phyloP scores from a whole-genome alignment of 1,284 basidiomycete species.

The Leccinum cinnamomeum region DNA sequence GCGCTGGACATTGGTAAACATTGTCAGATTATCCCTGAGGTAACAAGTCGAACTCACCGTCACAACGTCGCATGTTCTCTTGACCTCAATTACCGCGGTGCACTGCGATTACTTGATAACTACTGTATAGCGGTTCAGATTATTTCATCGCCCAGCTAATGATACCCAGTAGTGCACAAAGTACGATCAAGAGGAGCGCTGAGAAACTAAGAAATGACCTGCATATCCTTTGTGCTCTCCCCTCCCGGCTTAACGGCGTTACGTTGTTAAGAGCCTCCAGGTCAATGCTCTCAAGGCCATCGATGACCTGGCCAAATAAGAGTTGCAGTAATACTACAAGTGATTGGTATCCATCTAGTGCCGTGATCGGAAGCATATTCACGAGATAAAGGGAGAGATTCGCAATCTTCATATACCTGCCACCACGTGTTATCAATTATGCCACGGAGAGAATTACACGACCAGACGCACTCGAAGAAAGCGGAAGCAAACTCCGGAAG shows the following conservation, averaged over 20 bases:
- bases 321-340: slow-evolving; percentile 43
- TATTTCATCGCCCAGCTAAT: slow-evolving; percentile 22
- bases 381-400: slow-evolving; percentile 70
- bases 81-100: neutral
- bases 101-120: neutral
- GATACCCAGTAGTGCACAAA: slow-evolving; percentile 26
- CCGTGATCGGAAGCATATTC: slow-evolving; percentile 66
- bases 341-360: slow-evolving; percentile 61
- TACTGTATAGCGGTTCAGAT: slow-evolving; percentile 3
- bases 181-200: slow-evolving; percentile 25
- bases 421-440: neutral
- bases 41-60: neutral
- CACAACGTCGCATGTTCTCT: neutral
- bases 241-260: slow-evolving; percentile 7
- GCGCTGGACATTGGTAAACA: neutral
- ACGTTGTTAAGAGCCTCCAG: slow-evolving; percentile 19
- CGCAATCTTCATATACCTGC: slow-evolving; percentile 61
- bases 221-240: slow-evolving; percentile 21
- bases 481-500: slow-evolving; percentile 39
- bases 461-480: slow-evolving; percentile 50
- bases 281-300: slow-evolving; percentile 15
- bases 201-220: slow-evolving; percentile 19
- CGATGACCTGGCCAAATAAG: slow-evolving; percentile 2
- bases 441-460: neutral
- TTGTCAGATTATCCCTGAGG: neutral